A percentile compares a stretch with the other conserved stretches of the same genome.
phyloP scores from a whole-genome alignment of 2,329 filamentous ascomycete species.

The Aspergillus puulaauensis region DNA sequence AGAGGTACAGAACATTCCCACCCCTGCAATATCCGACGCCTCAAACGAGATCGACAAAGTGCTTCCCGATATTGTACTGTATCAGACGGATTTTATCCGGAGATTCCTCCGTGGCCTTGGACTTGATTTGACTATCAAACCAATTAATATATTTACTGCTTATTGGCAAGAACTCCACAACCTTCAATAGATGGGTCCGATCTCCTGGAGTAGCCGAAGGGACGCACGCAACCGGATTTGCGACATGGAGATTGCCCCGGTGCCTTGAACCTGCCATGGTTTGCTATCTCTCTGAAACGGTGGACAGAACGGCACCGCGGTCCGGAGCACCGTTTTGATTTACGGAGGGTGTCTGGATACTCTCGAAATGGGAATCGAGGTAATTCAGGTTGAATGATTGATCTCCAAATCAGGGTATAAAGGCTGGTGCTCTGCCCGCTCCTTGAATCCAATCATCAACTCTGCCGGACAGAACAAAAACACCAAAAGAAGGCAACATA shows the following conservation, averaged over 20 bases:
- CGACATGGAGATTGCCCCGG: slow-evolving; percentile 3
- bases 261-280: slow-evolving; percentile 1
- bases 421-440: slow-evolving; percentile 10
- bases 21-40: neutral
- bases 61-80: neutral
- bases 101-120: slow-evolving; percentile 15
- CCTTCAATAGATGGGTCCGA: slow-evolving; percentile 1
- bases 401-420: slow-evolving; percentile 19
- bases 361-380: slow-evolving; percentile 1
- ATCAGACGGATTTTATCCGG: slow-evolving; percentile 13
- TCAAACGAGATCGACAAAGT: slow-evolving; percentile 1
- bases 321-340: slow-evolving; percentile 15
- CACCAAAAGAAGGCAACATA: slow-evolving; percentile 1
- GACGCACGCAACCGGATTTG: neutral
- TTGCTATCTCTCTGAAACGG: slow-evolving; percentile 18
- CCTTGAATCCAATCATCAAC: slow-evolving; percentile 16
- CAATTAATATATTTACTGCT: neutral
- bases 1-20: neutral
- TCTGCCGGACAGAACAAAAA: slow-evolving; percentile 28
- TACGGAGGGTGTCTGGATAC: neutral
- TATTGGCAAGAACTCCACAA: neutral
- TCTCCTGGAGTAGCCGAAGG: neutral
- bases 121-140: slow-evolving; percentile 1
- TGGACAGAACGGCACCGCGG: slow-evolving; percentile 10
- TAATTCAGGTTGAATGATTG: neutral